Evolutionary conservation across 2,329 filamentous ascomycete genomes (phyloP), one percentile per base, ranked within the genome.

Genomic region (Stenocarpella maydis): DNA sequence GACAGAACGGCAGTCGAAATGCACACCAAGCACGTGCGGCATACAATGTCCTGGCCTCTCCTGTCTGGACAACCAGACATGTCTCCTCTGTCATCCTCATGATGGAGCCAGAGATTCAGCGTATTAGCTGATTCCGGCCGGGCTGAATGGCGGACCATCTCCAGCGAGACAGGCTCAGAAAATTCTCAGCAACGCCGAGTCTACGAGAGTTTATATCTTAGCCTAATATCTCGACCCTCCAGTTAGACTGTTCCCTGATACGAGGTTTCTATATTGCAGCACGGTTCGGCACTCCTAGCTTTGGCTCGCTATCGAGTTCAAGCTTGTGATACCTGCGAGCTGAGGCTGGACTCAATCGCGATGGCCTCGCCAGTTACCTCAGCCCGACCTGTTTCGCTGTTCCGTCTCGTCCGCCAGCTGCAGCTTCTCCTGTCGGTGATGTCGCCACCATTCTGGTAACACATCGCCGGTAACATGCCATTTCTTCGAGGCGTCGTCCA

Each of bases 201-300:
- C 55, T 17, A 61, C 55, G 55, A 61, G 55, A 61, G 55, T 61
- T 34, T 61, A 47, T 61, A 10, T 41, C 47, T 10, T n/a, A 31
- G n/a, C 24, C 28, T 37, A 49, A 49, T 49, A 63, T 21, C 19
- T 34, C 41, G 49, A 49, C 39, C n/a, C 58, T 63, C n/a, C 28
- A 28, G 43, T 28, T 61, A 21, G 7, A 17, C 9, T 24, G n/a
- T 26, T 49, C 43, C 58, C 17, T 8, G 28, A 63, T 47, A 63
- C 43, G 58, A 49, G 58, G 7, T 49, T 49, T 7, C 37, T 63
- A 49, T 63, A 63, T 63, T 63, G 58, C 58, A 34, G 58, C n/a
- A 49, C 58, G 43, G 58, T 31, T 24, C n/a, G 43, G n/a, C 14
- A 43, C 54, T 19, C 3, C 58, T 63, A 37, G 28, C 55, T 37